Conservation (phyloP, 345 rosid species). For the Arabidopsis arenosa region DNA sequence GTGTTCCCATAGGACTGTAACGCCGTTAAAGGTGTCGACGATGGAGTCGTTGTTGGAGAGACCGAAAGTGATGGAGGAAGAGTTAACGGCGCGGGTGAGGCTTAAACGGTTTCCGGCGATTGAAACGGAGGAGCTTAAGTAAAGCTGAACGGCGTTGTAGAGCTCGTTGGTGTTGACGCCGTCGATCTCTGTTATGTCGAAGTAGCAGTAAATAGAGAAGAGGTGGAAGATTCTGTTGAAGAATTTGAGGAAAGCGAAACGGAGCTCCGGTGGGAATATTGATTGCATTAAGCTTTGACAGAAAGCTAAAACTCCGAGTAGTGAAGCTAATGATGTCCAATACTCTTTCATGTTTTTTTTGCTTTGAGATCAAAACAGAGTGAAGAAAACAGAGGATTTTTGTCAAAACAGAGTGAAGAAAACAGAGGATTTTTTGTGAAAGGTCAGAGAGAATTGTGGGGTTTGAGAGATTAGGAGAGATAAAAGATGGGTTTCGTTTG, state of each 20-base stretch:
- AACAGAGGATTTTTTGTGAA: too few species aligned
- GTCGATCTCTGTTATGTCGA: constrained; percentile 92
- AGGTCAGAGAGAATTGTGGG: background rate
- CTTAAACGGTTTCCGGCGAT: constrained; percentile 77
- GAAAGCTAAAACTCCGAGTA: constrained; percentile 86
- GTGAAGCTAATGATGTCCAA: constrained; percentile 83
- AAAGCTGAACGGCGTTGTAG: constrained; percentile 98
- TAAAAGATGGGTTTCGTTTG: constrained; percentile 7
- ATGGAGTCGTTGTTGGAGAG: constrained; percentile 83
- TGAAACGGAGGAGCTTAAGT: constrained; percentile 77
- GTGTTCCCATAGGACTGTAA: constrained; percentile 85
- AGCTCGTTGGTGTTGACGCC: constrained; percentile 99
- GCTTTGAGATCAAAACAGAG: background rate
- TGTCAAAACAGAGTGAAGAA: too few species aligned
- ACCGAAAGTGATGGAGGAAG: constrained; percentile 86
- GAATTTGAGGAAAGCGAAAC: constrained; percentile 67
- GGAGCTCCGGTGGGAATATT: constrained; percentile 88
- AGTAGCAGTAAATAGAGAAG: constrained; percentile 77
- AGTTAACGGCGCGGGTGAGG: constrained; percentile 88
- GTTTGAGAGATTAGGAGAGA: background rate
- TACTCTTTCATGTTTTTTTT: constrained; percentile 61
- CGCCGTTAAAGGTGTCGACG: constrained; percentile 64
- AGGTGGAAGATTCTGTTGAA: constrained; percentile 57
- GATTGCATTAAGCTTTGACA: constrained; percentile 73
- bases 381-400: constrained; percentile 23